A percentile compares a stretch with the other conserved stretches of the same genome.
These are phyloP conservation scores for Lactifluus hygrophoroides DNA, from an alignment of 768 basidiomycete genomes.

Conservation along the genomic window DNA sequence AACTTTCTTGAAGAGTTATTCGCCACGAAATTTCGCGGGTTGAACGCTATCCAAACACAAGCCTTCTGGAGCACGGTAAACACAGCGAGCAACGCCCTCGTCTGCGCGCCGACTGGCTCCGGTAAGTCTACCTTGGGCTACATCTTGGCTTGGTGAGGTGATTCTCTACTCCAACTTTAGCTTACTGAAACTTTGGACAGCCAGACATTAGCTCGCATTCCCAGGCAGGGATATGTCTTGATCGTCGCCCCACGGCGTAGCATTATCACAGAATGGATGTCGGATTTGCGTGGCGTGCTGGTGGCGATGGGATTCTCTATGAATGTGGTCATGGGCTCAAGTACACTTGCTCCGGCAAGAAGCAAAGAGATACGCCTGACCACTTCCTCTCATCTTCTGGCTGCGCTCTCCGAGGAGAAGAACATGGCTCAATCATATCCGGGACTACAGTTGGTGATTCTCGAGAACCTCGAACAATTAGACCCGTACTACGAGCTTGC, in stretches of 20 bases:
- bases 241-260: slow-evolving; percentile 54
- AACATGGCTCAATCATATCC: slow-evolving; percentile 24
- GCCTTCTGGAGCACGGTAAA: slow-evolving; percentile 73
- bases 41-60: slow-evolving; percentile 89
- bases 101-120: slow-evolving; percentile 72
- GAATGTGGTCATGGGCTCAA: slow-evolving; percentile 26
- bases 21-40: slow-evolving; percentile 37
- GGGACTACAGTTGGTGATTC: slow-evolving; percentile 59
- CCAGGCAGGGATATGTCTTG: slow-evolving; percentile 46
- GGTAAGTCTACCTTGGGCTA: slow-evolving; percentile 76
- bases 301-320: slow-evolving; percentile 34
- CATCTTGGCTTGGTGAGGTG: slow-evolving; percentile 60
- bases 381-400: slow-evolving; percentile 45
- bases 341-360: slow-evolving; percentile 30
- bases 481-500: slow-evolving; percentile 75
- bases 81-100: slow-evolving; percentile 55
- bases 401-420: slow-evolving; percentile 30
- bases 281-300: slow-evolving; percentile 41
- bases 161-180: not conserved
- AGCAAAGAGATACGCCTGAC: slow-evolving; percentile 46
- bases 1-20: slow-evolving; percentile 39
- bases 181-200: slow-evolving; percentile 32
- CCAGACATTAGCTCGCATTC: slow-evolving; percentile 40
- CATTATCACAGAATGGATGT: slow-evolving; percentile 45
- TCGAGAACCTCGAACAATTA: slow-evolving; percentile 81